Evolutionary conservation across 768 basidiomycete species (phyloP).

Genomic region (Rhodotorula toruloides): DNA sequence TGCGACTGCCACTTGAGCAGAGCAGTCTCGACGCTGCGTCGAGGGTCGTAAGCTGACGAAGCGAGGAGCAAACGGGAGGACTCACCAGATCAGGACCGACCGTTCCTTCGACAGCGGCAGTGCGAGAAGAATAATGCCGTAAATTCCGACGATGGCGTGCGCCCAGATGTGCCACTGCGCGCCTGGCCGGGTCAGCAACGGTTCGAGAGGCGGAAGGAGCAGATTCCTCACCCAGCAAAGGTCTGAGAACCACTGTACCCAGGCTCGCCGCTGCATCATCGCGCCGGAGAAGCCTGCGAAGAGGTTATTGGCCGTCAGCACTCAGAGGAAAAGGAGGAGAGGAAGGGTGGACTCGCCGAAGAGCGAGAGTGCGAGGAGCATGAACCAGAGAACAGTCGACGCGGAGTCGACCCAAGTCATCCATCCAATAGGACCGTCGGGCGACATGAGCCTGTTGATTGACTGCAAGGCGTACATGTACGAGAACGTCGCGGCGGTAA

Average conservation of each 20-base stretch:
- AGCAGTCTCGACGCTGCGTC: too few species aligned
- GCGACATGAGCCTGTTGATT: background rate
- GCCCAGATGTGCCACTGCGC: constrained; percentile 45
- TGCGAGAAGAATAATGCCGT: constrained; percentile 78
- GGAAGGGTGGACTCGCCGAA: background rate
- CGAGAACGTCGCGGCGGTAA: background rate
- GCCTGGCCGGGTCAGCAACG: too few species aligned
- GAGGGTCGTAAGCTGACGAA: background rate
- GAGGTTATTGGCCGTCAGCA: too few species aligned
- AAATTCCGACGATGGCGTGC: constrained; percentile 81
- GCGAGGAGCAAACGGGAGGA: background rate
- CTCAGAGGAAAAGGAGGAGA: background rate
- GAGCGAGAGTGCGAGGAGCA: background rate
- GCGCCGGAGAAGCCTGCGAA: too few species aligned
- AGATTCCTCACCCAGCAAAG: background rate
- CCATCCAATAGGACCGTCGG: background rate
- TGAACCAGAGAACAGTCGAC: background rate
- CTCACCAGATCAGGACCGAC: background rate
- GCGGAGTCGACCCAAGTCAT: background rate
- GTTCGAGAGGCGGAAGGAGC: too few species aligned
- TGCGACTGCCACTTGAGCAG: too few species aligned
- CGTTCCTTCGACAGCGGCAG: constrained; percentile 65
- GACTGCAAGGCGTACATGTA: background rate
- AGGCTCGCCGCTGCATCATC: too few species aligned
- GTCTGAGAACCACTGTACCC: constrained; percentile 23